Evolutionary conservation across 192 early-diverging fungal genomes (phyloP).

Genomic region (Pilobolus umbonatus): DNA sequence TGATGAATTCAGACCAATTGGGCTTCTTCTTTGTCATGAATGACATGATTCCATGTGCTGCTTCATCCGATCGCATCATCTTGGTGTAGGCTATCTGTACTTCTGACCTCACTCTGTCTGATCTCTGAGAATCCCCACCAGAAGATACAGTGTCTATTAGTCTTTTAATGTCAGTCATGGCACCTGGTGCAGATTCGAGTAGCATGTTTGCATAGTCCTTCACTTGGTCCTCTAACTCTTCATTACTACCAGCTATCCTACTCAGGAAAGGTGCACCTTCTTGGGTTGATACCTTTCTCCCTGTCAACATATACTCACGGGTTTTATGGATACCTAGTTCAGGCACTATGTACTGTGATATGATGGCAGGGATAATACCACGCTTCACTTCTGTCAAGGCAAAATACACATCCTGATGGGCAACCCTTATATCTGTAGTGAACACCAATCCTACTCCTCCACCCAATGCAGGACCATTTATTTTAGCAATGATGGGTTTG

Average conservation of each 20-base stretch:
- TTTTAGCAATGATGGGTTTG: slow-evolving; percentile 47
- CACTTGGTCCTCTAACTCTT: slow-evolving; percentile 42
- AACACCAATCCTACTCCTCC: slow-evolving; percentile 57
- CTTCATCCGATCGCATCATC: slow-evolving; percentile 58
- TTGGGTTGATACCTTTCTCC: slow-evolving; percentile 39
- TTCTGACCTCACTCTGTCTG: slow-evolving; percentile 5
- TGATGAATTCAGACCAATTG: slow-evolving; percentile 44
- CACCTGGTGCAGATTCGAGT: slow-evolving; percentile 41
- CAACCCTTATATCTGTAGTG: slow-evolving; percentile 52
- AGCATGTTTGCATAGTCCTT: slow-evolving; percentile 38
- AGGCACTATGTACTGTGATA: slow-evolving; percentile 58
- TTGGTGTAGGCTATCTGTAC: slow-evolving; percentile 40
- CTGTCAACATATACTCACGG: slow-evolving; percentile 54
- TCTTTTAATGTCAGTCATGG: slow-evolving; percentile 49
- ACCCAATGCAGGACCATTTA: slow-evolving; percentile 63
- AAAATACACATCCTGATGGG: slow-evolving; percentile 39
- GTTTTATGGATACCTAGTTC: slow-evolving; percentile 46
- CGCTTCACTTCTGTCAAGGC: slow-evolving; percentile 56
- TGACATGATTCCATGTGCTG: slow-evolving; percentile 51
- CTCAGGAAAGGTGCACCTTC: slow-evolving; percentile 40
- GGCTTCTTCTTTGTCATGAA: slow-evolving; percentile 49
- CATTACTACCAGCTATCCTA: slow-evolving; percentile 18
- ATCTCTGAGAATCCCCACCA: slow-evolving; percentile 29
- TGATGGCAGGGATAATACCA: slow-evolving; percentile 61
- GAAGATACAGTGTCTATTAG: slow-evolving; percentile 34